Evolutionary conservation across 108 stramenopile genomes (phyloP).

Genomic region (Pseudonitzschia pungens): DNA sequence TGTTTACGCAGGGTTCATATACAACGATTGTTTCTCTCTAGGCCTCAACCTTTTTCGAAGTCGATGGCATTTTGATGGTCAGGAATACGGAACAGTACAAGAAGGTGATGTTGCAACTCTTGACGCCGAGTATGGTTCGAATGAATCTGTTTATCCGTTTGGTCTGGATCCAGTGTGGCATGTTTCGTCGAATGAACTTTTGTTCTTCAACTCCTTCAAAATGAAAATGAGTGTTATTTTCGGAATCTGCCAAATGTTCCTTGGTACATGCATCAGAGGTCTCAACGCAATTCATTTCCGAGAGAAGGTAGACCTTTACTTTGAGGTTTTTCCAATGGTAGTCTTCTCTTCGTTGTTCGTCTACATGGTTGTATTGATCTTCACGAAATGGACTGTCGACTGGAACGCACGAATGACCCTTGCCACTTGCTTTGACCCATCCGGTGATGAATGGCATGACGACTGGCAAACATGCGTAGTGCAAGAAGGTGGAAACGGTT

Average conservation of each 20-base stretch:
- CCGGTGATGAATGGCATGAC: constrained; percentile 66
- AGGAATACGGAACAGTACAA: constrained; percentile 64
- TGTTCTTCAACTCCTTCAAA: constrained; percentile 99
- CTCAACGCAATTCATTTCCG: constrained; percentile 93
- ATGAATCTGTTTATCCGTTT: constrained; percentile 92
- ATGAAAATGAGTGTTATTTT: constrained; percentile 99
- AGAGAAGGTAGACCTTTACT: constrained; percentile 85
- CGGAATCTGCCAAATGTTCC: constrained; percentile 97
- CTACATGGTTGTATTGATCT: constrained; percentile 98
- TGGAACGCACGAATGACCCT: constrained; percentile 95
- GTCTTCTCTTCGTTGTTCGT: constrained; percentile 91
- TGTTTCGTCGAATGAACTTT: constrained; percentile 90
- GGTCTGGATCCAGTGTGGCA: constrained; percentile 99
- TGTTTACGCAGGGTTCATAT: constrained; percentile 95
- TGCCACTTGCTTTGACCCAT: constrained; percentile 86
- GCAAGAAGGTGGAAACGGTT: constrained; percentile 54
- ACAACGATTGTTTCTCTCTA: constrained; percentile 98
- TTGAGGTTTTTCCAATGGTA: constrained; percentile 97
- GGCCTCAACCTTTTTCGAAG: constrained; percentile 92
- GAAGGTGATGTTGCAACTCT: constrained; percentile 65
- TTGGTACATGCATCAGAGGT: constrained; percentile 91
- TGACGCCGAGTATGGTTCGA: constrained; percentile 71
- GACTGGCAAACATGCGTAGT: constrained; percentile 66
- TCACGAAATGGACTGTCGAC: constrained; percentile 97
- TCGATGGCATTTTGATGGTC: constrained; percentile 77